A percentile compares a stretch with the other conserved stretches of the same genome.
Conservation (phyloP, 2,329 filamentous ascomycete genomes). For the Bipolaris oryzae region DNA sequence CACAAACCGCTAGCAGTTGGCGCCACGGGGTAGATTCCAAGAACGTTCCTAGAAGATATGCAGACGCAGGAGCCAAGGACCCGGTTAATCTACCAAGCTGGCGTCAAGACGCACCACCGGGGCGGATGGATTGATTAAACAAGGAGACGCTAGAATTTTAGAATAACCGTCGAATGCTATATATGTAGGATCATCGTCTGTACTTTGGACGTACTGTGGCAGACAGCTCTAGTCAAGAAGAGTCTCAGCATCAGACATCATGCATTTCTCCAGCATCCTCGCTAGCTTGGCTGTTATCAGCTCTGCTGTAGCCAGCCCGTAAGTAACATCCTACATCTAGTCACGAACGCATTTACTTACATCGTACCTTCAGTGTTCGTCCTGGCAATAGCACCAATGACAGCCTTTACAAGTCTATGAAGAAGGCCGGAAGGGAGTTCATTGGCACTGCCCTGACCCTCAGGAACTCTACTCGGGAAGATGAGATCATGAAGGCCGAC, state of each 20-base stretch:
- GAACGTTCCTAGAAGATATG: constrained; percentile 5
- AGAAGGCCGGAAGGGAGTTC: constrained; percentile 29
- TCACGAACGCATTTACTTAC: neutral
- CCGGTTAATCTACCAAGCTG: constrained; percentile 24
- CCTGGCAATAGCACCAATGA: constrained; percentile 14
- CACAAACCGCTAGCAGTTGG: constrained; percentile 12
- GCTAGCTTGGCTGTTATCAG: constrained; percentile 30
- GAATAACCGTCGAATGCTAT: constrained; percentile 28
- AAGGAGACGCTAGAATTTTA: constrained; percentile 20
- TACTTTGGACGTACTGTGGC: constrained; percentile 7
- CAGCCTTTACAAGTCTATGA: constrained; percentile 36
- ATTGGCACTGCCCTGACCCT: constrained; percentile 37
- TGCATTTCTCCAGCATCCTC: constrained; percentile 37
- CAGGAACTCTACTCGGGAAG: constrained; percentile 32
- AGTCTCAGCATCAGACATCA: constrained; percentile 16
- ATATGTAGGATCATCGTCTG: constrained; percentile 10
- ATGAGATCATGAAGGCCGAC: constrained; percentile 34
- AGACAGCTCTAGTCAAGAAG: constrained; percentile 8
- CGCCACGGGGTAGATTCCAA: constrained; percentile 4
- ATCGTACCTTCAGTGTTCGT: constrained; percentile 8
- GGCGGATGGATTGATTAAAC: constrained; percentile 18
- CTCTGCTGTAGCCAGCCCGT: constrained; percentile 31
- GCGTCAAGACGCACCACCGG: constrained; percentile 14
- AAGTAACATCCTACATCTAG: neutral
- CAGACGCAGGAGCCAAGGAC: constrained; percentile 18